These are phyloP conservation scores for Chamaecyparis obtusa DNA, from an alignment of 75 land plant genomes.

Conservation along the genomic window DNA sequence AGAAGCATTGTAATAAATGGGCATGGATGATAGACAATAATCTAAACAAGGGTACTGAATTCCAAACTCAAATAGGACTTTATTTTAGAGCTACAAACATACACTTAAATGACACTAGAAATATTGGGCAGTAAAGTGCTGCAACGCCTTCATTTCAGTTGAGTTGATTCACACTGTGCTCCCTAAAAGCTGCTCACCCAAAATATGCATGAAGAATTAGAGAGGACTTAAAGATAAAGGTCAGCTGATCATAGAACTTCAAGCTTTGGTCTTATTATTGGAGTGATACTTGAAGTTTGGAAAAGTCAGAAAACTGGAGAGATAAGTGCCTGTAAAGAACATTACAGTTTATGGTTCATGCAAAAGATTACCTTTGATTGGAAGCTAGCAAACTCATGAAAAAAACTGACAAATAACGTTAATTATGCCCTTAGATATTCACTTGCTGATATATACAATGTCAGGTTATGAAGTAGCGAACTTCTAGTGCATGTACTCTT, in stretches of 20 bases:
- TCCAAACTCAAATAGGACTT: background rate
- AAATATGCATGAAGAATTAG: background rate
- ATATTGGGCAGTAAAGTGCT: background rate
- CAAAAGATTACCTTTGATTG: background rate
- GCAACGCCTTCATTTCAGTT: background rate
- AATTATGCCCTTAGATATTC: background rate
- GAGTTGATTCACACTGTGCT: background rate
- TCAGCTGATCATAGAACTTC: background rate
- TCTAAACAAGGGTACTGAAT: background rate
- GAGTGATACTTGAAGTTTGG: background rate
- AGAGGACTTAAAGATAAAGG: background rate
- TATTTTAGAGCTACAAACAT: background rate
- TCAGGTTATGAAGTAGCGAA: background rate
- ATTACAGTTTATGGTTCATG: background rate
- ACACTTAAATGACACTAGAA: background rate
- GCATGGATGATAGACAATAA: background rate
- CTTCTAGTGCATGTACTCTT: background rate
- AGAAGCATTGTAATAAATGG: too few species aligned
- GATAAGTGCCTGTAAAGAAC: background rate
- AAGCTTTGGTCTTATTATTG: background rate
- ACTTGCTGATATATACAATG: too few species aligned
- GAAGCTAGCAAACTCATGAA: background rate
- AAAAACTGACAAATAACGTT: background rate
- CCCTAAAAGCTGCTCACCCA: background rate
- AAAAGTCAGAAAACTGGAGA: background rate